Evolutionary conservation across 352 stramenopile species (phyloP).

Genomic region (Globisporangium emineosum): DNA sequence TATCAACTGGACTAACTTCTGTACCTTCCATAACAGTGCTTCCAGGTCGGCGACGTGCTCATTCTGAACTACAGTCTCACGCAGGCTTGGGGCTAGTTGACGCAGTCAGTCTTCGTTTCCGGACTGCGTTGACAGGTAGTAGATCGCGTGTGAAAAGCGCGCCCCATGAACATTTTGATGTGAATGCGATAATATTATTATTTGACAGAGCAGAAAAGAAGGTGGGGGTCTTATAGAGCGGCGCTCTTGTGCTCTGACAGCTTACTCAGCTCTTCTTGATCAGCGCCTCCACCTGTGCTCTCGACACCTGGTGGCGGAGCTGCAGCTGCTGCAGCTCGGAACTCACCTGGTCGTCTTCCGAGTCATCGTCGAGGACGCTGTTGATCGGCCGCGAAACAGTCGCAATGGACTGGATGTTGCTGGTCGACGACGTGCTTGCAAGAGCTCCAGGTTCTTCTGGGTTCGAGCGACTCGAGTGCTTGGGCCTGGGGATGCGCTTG

Average conservation of each 20-base stretch:
- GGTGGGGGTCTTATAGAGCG: background rate
- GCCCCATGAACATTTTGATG: background rate
- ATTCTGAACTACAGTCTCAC: slow-evolving; percentile 88
- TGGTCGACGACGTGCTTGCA: slow-evolving; percentile 14
- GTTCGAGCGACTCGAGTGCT: slow-evolving; percentile 24
- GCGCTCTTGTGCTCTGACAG: background rate
- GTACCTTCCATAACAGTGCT: slow-evolving; percentile 40
- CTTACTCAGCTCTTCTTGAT: slow-evolving; percentile 32
- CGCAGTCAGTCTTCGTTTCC: background rate
- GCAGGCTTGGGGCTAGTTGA: slow-evolving; percentile 70
- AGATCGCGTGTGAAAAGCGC: background rate
- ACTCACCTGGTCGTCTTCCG: slow-evolving; percentile 54
- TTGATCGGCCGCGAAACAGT: slow-evolving; percentile 36
- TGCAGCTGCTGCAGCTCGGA: slow-evolving; percentile 68
- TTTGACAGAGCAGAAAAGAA: slow-evolving; percentile 6
- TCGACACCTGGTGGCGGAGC: slow-evolving; percentile 64
- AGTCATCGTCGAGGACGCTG: slow-evolving; percentile 54
- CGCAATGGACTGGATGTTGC: slow-evolving; percentile 24
- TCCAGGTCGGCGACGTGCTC: slow-evolving; percentile 74
- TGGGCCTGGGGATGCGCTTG: slow-evolving; percentile 78
- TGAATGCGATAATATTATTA: slow-evolving; percentile 16
- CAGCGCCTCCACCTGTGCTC: slow-evolving; percentile 69
- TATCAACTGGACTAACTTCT: too few species aligned
- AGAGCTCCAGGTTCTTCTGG: slow-evolving; percentile 21
- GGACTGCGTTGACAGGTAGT: slow-evolving; percentile 3